phyloP scores from a whole-genome alignment of 192 early-diverging fungal genomes.

The Backusella tuberculispora region DNA sequence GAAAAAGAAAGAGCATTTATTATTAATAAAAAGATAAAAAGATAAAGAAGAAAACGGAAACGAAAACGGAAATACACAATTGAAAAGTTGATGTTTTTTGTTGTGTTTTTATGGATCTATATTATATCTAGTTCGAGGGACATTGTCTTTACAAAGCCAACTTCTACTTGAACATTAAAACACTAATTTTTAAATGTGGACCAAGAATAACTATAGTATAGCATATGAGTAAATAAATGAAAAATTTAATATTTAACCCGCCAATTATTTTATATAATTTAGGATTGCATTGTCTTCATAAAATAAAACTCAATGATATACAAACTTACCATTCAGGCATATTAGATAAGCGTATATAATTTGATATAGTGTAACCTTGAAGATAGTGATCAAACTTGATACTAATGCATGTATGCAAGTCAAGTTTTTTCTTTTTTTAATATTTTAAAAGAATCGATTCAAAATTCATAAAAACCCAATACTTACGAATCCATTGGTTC shows the following conservation, averaged over 20 bases:
- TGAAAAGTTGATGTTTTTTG: no score
- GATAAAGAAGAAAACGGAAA: not conserved
- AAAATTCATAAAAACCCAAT: not conserved
- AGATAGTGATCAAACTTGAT: not conserved
- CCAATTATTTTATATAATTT: not conserved
- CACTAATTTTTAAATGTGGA: no score
- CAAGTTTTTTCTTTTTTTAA: not conserved
- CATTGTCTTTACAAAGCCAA: no score
- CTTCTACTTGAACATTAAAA: no score
- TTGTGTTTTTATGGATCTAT: no score
- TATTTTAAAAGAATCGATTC: not conserved
- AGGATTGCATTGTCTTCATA: not conserved
- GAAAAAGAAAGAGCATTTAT: not conserved
- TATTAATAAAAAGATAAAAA: no score
- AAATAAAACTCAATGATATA: not conserved
- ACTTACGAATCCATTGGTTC: not conserved
- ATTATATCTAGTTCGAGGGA: no score
- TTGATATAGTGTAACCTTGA: not conserved
- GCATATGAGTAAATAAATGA: not conserved
- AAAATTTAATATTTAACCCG: not conserved
- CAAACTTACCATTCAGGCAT: not conserved
- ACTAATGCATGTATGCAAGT: not conserved
- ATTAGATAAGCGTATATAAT: not conserved
- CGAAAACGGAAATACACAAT: no score
- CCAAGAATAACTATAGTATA: no score